phyloP scores from a whole-genome alignment of 352 stramenopile species.

The Phytophthora multivora region DNA sequence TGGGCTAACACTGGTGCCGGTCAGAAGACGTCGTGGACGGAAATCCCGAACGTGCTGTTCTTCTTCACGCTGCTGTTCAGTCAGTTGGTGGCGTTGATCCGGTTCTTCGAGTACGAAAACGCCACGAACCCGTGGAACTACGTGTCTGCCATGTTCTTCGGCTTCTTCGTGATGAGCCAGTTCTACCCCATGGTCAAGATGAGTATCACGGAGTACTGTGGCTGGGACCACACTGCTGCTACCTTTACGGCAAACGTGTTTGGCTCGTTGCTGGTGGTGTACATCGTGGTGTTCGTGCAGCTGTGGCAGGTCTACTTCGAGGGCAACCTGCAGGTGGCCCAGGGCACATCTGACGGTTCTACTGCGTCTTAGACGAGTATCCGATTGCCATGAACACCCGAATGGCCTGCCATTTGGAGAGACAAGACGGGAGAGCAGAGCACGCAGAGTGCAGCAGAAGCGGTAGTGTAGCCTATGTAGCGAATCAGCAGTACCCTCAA shows the following conservation, averaged over 20 bases:
- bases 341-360: constrained; percentile 37
- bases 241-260: constrained; percentile 89
- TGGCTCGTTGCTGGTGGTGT: constrained; percentile 80
- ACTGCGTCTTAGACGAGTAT: constrained; percentile 31
- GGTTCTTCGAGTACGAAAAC: constrained; percentile 91
- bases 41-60: constrained; percentile 89
- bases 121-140: constrained; percentile 90
- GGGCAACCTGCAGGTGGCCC: constrained; percentile 68
- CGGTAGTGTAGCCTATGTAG: constrained; percentile 47
- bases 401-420: constrained; percentile 1
- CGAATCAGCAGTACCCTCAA: constrained; percentile 30
- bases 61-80: constrained; percentile 86
- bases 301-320: constrained; percentile 88
- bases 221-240: constrained; percentile 84
- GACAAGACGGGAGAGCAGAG: constrained; percentile 4
- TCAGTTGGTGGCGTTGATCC: constrained; percentile 77
- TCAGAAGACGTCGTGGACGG: constrained; percentile 88
- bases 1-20: constrained; percentile 91
- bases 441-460: constrained; percentile 29
- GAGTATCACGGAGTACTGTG: constrained; percentile 91
- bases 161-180: constrained; percentile 86
- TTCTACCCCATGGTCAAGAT: constrained; percentile 93
- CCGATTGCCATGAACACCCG: constrained; percentile 23
- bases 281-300: constrained; percentile 89
- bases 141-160: constrained; percentile 89